Conservation (phyloP, 495 filamentous ascomycete species). For the Symbiotaphrina buchneri region DNA sequence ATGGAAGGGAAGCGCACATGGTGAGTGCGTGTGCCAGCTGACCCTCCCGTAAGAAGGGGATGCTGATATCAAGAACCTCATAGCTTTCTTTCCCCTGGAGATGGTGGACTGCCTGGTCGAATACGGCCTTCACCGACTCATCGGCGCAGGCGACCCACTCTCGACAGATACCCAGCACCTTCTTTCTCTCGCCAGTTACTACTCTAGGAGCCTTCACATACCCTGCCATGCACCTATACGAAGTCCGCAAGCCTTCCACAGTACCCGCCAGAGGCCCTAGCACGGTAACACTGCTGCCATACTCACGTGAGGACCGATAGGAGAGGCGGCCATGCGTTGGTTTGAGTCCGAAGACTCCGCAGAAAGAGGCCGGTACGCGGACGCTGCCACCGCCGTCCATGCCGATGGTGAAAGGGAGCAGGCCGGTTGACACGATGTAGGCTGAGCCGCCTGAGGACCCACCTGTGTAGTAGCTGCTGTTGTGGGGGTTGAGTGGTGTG, state of each 20-base stretch:
- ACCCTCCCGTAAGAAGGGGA: conserved; percentile 53
- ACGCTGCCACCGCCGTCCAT: conserved; percentile 78
- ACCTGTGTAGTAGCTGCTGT: conserved; percentile 60
- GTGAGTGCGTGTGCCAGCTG: conserved; percentile 63
- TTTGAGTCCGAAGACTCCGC: conserved; percentile 78
- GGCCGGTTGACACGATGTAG: conserved; percentile 50
- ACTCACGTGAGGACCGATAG: conserved; percentile 30
- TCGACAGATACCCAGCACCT: conserved; percentile 46
- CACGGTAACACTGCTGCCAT: conserved; percentile 40
- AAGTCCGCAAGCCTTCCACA: conserved; percentile 61
- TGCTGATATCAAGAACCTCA: conserved; percentile 41
- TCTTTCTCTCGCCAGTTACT: conserved; percentile 12
- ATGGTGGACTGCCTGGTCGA: conserved; percentile 35
- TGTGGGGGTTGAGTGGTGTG: conserved; percentile 69
- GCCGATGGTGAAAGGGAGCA: conserved; percentile 65
- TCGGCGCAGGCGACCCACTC: conserved; percentile 57
- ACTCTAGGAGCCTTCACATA: conserved; percentile 30
- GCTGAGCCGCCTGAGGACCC: conserved; percentile 74
- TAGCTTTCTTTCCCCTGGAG: conserved; percentile 37
- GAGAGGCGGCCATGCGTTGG: conserved; percentile 59
- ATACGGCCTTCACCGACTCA: conserved; percentile 32
- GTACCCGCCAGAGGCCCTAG: conserved; percentile 56
- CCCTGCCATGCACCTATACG: conserved; percentile 53
- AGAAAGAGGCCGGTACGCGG: conserved; percentile 61
- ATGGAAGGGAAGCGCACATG: conserved; percentile 50